A percentile compares a stretch with the other conserved stretches of the same genome.
Conservation (phyloP, 176 grass and related monocot genomes). For the Olyra latifolia region DNA sequence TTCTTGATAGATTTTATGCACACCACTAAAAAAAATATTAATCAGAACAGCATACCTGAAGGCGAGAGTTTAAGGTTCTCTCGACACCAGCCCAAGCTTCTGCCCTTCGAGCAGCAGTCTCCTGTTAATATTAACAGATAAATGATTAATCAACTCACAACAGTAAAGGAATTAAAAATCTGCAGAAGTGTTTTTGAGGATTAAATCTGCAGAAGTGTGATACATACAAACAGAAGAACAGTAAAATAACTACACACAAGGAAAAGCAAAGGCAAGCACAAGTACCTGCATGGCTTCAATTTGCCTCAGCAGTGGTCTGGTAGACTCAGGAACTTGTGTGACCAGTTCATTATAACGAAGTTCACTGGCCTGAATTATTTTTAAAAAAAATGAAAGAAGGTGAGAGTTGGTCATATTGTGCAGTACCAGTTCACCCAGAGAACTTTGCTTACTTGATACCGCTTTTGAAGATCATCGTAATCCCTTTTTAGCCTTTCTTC, state of each 20-base stretch:
- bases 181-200: no score
- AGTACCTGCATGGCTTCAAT: slow-evolving; percentile 99
- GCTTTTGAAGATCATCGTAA: slow-evolving; percentile 96
- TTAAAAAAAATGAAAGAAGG: background rate
- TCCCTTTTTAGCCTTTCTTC: slow-evolving; percentile 95
- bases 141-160: slow-evolving; percentile 20
- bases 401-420: slow-evolving; percentile 8
- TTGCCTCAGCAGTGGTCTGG: slow-evolving; percentile 91
- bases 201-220: no score
- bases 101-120: slow-evolving; percentile 79
- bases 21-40: slow-evolving; percentile 32
- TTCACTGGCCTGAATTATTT: slow-evolving; percentile 76
- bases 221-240: no score
- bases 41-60: slow-evolving; percentile 62
- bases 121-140: slow-evolving; percentile 55
- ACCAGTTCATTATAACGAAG: slow-evolving; percentile 97
- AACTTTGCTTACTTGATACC: slow-evolving; percentile 73
- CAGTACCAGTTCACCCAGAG: slow-evolving; percentile 26
- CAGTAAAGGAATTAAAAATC: slow-evolving; percentile 15
- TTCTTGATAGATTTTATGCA: background rate
- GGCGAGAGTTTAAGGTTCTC: slow-evolving; percentile 88
- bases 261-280: slow-evolving; percentile 12
- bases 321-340: slow-evolving; percentile 98
- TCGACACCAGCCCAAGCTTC: slow-evolving; percentile 97
- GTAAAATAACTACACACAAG: no score